phyloP scores from a whole-genome alignment of 805 yeast genomes.

The Candida argentea region DNA sequence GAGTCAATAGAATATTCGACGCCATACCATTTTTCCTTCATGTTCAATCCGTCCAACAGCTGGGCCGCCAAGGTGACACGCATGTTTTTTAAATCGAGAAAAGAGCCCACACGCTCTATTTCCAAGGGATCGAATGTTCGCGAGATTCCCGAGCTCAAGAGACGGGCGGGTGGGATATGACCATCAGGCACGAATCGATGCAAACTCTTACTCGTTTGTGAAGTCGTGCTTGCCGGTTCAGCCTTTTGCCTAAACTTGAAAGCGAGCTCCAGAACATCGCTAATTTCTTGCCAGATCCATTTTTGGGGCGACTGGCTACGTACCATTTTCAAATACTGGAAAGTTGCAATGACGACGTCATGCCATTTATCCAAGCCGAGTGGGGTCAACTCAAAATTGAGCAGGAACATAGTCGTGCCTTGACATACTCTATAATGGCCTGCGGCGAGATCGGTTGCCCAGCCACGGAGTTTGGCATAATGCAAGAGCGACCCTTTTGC shows the following conservation, averaged over 20 bases:
- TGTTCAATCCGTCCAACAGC: slow-evolving; percentile 35
- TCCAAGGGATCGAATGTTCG: slow-evolving; percentile 48
- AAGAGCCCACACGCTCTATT: slow-evolving; percentile 38
- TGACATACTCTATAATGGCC: slow-evolving; percentile 60
- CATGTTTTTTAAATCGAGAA: slow-evolving; percentile 50
- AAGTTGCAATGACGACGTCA: slow-evolving; percentile 46
- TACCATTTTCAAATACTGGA: slow-evolving; percentile 67
- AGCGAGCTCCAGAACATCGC: slow-evolving; percentile 53
- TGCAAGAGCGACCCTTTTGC: slow-evolving; percentile 76
- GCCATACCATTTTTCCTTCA: slow-evolving; percentile 80
- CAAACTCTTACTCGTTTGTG: slow-evolving; percentile 50
- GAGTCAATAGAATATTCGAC: slow-evolving; percentile 55
- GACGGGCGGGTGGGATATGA: slow-evolving; percentile 50
- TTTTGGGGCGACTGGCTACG: slow-evolving; percentile 48
- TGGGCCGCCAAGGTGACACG: slow-evolving; percentile 46
- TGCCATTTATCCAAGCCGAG: slow-evolving; percentile 59
- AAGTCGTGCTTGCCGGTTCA: slow-evolving; percentile 63
- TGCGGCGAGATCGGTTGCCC: slow-evolving; percentile 73
- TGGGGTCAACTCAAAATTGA: slow-evolving; percentile 68
- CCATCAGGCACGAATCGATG: slow-evolving; percentile 32
- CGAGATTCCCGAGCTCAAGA: slow-evolving; percentile 49
- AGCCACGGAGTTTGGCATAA: slow-evolving; percentile 55
- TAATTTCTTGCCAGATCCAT: slow-evolving; percentile 74
- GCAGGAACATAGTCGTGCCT: slow-evolving; percentile 57
- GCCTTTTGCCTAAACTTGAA: slow-evolving; percentile 77